Conservation (phyloP, 2,329 filamentous ascomycete species). For the Colletotrichum tabaci region DNA sequence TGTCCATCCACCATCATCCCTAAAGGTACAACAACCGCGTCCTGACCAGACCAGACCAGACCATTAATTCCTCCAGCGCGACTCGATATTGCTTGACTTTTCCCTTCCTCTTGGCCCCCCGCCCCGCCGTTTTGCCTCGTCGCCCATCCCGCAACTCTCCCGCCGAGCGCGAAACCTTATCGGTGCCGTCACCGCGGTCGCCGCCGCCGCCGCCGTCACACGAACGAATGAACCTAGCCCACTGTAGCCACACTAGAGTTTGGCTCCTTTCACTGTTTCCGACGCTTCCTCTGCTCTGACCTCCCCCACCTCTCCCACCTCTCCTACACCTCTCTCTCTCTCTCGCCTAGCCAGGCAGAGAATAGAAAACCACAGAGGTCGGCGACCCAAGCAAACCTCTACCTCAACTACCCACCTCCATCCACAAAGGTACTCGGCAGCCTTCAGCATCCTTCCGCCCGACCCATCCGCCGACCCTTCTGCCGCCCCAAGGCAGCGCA, state of each 20-base stretch:
- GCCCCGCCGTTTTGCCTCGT: slow-evolving; percentile 8
- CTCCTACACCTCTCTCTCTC: too few species aligned
- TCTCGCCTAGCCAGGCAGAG: neutral
- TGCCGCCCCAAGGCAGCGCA: slow-evolving; percentile 14
- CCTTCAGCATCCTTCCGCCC: neutral
- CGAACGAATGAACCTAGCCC: slow-evolving; percentile 30
- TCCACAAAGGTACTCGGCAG: too few species aligned
- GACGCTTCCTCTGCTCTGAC: slow-evolving; percentile 13
- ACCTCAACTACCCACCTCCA: neutral
- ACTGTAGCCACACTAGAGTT: slow-evolving; percentile 28
- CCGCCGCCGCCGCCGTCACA: slow-evolving; percentile 5
- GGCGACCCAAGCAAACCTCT: neutral
- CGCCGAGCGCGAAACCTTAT: slow-evolving; percentile 33
- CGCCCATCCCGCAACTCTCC: slow-evolving; percentile 3
- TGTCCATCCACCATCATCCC: neutral
- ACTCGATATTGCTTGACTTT: neutral
- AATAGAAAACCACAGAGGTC: neutral
- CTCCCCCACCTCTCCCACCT: neutral
- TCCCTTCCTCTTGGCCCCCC: neutral
- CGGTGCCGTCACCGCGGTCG: neutral
- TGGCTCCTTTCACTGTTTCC: neutral
- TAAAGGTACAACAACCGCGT: neutral
- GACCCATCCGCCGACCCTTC: slow-evolving; percentile 13
- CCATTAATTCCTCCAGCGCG: neutral
- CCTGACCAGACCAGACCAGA: neutral